These are phyloP conservation scores for Neurospora sublineolata DNA, from an alignment of 495 filamentous ascomycete species.

Conservation along the genomic window DNA sequence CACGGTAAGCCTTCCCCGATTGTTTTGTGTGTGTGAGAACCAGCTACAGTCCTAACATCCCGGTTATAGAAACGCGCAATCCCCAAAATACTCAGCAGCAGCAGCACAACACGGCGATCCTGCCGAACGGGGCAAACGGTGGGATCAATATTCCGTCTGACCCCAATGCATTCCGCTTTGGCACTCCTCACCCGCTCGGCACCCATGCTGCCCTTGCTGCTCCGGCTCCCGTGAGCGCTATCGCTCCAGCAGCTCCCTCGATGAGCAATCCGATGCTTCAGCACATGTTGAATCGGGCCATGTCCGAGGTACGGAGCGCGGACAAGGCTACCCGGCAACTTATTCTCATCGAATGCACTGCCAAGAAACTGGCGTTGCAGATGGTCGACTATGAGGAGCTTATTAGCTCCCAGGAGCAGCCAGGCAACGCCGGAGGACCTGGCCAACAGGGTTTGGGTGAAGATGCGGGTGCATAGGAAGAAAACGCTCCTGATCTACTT, in stretches of 20 bases:
- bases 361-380: slow-evolving; percentile 34
- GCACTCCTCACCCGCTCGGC: slow-evolving; percentile 6
- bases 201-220: slow-evolving; percentile 7
- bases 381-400: slow-evolving; percentile 32
- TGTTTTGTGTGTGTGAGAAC: neutral
- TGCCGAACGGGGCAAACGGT: slow-evolving; percentile 5
- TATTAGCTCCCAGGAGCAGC: slow-evolving; percentile 6
- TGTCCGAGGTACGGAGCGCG: slow-evolving; percentile 28
- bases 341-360: slow-evolving; percentile 29
- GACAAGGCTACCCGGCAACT: slow-evolving; percentile 30
- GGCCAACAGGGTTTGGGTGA: slow-evolving; percentile 21
- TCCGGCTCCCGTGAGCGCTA: slow-evolving; percentile 2
- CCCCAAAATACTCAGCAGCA: slow-evolving; percentile 10
- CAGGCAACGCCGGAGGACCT: neutral
- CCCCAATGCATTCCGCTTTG: slow-evolving; percentile 10
- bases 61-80: slow-evolving; percentile 17
- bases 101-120: slow-evolving; percentile 10
- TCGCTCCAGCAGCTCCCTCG: slow-evolving; percentile 14
- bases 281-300: slow-evolving; percentile 26
- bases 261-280: slow-evolving; percentile 27
- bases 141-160: slow-evolving; percentile 14
- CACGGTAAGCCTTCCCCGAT: slow-evolving; percentile 27
- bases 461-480: slow-evolving; percentile 14
- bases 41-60: neutral
- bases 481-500: neutral